Percentiles rank a stretch among this genome's conserved stretches.
phyloP scores from a whole-genome alignment of 225 moss, liverwort and hornwort genomes.

The Lunularia cruciata region DNA sequence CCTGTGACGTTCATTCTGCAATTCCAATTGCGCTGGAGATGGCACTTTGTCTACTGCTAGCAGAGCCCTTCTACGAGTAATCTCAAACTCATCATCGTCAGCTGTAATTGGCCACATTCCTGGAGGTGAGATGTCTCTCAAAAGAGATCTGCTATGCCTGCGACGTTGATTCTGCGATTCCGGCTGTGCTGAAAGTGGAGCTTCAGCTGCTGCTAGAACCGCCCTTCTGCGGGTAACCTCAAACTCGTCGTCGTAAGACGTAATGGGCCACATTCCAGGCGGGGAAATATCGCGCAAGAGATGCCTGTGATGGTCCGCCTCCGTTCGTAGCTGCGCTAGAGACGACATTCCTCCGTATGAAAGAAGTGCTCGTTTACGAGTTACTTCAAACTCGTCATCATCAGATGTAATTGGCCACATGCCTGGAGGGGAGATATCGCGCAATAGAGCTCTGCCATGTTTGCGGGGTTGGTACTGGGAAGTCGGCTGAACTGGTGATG shows the following conservation, averaged over 20 bases:
- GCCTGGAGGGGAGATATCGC: conserved; percentile 21
- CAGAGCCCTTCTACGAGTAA: neutral
- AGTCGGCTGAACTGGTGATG: neutral
- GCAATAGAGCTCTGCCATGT: conserved; percentile 1
- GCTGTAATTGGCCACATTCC: conserved; percentile 22
- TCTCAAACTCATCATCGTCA: neutral
- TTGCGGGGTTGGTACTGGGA: neutral
- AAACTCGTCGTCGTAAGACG: neutral
- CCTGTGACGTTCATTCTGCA: no score
- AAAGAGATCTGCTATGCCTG: neutral
- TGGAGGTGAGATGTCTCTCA: conserved; percentile 16
- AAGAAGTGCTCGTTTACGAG: neutral
- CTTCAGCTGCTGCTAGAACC: neutral
- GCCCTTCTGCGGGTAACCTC: neutral
- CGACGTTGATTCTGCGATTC: neutral
- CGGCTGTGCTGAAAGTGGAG: neutral
- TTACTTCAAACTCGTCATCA: neutral
- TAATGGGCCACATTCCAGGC: neutral
- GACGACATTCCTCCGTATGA: no score
- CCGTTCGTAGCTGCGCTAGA: no score
- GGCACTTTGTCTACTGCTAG: no score
- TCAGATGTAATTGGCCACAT: conserved; percentile 20
- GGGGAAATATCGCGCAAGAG: neutral
- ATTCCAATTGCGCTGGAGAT: no score
- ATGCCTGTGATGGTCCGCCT: neutral